phyloP scores from a whole-genome alignment of 2,329 filamentous ascomycete species.

The Trichoderma atrobrunneum region DNA sequence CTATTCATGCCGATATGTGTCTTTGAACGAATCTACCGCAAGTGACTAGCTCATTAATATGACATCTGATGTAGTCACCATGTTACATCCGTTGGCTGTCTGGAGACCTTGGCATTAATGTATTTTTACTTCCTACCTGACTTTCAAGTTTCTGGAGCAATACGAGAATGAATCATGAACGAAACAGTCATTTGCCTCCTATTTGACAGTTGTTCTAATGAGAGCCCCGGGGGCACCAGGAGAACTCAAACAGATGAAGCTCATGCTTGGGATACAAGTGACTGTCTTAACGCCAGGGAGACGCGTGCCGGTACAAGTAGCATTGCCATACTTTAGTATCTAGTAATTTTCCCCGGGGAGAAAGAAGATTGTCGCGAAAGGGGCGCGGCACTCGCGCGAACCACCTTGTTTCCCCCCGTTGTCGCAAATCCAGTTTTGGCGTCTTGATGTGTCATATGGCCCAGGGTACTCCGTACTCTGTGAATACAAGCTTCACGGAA shows the following conservation, averaged over 20 bases:
- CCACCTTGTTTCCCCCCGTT: background rate
- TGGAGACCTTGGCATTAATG: background rate
- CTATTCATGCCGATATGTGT: background rate
- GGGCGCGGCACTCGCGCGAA: background rate
- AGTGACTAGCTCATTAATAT: background rate
- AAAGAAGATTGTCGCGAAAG: background rate
- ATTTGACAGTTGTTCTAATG: background rate
- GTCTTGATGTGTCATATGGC: background rate
- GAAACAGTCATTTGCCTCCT: background rate
- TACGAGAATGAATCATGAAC: background rate
- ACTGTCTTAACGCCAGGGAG: background rate
- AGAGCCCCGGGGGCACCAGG: background rate
- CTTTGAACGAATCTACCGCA: background rate
- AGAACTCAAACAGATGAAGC: background rate
- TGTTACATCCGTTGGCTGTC: background rate
- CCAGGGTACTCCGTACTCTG: background rate
- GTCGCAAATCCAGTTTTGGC: background rate
- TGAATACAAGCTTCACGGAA: background rate
- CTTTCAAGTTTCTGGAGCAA: background rate
- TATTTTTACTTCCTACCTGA: background rate
- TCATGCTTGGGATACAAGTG: background rate
- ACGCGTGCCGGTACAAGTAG: background rate
- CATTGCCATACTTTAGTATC: background rate
- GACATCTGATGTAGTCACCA: background rate
- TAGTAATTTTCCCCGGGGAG: background rate